Percentiles rank a stretch among this genome's conserved stretches.
These are phyloP conservation scores for Hansenula lynferdii DNA, from an alignment of 1,139 yeast genomes.

Conservation along the genomic window DNA sequence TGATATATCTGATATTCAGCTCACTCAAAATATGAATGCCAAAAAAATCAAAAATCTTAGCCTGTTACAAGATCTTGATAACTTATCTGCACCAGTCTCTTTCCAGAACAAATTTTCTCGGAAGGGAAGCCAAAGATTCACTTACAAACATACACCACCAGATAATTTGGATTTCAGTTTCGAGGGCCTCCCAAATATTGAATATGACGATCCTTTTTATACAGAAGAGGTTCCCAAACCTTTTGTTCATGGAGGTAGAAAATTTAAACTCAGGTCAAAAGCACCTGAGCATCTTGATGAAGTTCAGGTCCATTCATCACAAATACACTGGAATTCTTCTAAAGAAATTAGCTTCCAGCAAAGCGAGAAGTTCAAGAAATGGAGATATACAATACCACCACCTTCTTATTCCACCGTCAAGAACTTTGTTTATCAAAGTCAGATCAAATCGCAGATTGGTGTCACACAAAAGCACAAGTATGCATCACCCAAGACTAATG, in stretches of 20 bases:
- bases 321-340: too few relatives aligned
- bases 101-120: background rate
- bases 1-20: background rate
- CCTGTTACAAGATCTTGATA: too few relatives aligned
- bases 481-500: constrained; percentile 24
- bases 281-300: constrained; percentile 21
- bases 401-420: constrained; percentile 36
- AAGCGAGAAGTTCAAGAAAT: constrained; percentile 22
- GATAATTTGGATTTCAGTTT: constrained; percentile 34
- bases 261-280: constrained; percentile 33
- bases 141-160: constrained; percentile 20
- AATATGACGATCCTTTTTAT: constrained; percentile 62
- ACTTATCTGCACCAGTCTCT: background rate
- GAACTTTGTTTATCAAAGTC: constrained; percentile 20
- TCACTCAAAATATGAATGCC: constrained; percentile 1
- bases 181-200: constrained; percentile 43
- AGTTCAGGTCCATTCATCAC: too few relatives aligned
- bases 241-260: constrained; percentile 62
- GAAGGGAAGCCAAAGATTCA: constrained; percentile 1
- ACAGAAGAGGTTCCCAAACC: constrained; percentile 52
- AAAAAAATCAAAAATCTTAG: too few relatives aligned
- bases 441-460: constrained; percentile 42
- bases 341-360: too few relatives aligned
- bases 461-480: constrained; percentile 32
- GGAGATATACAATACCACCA: constrained; percentile 35